A percentile compares a stretch with the other conserved stretches of the same genome.
phyloP scores from a whole-genome alignment of 169 alveolate genomes.

The Toxoplasma gondii region DNA sequence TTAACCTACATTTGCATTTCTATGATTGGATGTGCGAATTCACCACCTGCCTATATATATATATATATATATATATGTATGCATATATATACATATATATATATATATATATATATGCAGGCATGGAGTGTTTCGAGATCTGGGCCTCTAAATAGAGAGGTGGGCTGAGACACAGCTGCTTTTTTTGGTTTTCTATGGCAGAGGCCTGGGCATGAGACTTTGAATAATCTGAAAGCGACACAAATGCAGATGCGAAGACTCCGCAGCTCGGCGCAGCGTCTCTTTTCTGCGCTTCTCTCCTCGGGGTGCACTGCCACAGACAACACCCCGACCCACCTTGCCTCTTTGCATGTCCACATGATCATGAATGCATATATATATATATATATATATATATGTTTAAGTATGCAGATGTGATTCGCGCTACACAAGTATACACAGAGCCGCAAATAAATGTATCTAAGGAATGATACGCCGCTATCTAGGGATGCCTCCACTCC shows the following conservation, averaged over 20 bases:
- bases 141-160: too few species aligned
- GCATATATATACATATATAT: not conserved
- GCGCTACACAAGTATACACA: not conserved
- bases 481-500: too few species aligned
- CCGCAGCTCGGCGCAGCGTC: too few species aligned
- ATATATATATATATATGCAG: not conserved
- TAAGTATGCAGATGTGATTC: not conserved
- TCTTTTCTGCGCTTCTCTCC: too few species aligned
- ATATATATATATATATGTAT: not conserved
- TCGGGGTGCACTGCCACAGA: too few species aligned
- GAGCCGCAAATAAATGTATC: not conserved
- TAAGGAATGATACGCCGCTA: not conserved
- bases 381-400: not conserved
- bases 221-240: too few species aligned
- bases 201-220: too few species aligned
- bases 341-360: not conserved
- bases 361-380: not conserved
- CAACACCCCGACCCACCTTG: too few species aligned
- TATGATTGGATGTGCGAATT: not conserved
- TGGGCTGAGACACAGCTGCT: too few species aligned
- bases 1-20: not conserved
- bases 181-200: too few species aligned
- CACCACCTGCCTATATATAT: not conserved
- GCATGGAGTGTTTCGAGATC: not conserved
- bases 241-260: too few species aligned